Conservation (phyloP, 2,329 filamentous ascomycete genomes). For the Phymatotrichopsis omnivora region DNA sequence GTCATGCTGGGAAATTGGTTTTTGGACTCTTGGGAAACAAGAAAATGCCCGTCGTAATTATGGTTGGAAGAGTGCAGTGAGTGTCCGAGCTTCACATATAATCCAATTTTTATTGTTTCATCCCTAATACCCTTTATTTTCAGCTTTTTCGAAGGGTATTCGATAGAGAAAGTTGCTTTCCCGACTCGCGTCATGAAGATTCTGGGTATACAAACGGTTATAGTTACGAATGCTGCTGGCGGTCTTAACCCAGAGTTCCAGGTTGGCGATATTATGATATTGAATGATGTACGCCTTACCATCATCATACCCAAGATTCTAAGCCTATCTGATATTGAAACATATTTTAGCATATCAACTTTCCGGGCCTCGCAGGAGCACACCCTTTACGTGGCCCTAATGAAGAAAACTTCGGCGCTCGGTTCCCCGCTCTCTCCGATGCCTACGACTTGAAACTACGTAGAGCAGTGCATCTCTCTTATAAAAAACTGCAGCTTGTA, state of each 20-base stretch:
- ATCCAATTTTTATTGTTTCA: slow-evolving; percentile 7
- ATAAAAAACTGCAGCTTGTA: slow-evolving; percentile 41
- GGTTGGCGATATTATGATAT: slow-evolving; percentile 54
- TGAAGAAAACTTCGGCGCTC: slow-evolving; percentile 49
- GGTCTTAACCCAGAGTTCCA: slow-evolving; percentile 53
- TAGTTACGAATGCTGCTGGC: slow-evolving; percentile 58
- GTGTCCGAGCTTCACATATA: slow-evolving; percentile 31
- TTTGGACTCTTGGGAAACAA: slow-evolving; percentile 49
- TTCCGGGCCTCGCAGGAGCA: slow-evolving; percentile 50
- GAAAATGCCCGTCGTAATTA: slow-evolving; percentile 48
- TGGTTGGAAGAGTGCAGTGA: slow-evolving; percentile 56
- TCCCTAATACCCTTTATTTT: slow-evolving; percentile 2
- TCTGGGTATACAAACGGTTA: slow-evolving; percentile 50
- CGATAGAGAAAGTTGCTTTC: slow-evolving; percentile 52
- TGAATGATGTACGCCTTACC: slow-evolving; percentile 49
- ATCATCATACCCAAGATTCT: neutral
- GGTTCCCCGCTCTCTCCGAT: slow-evolving; percentile 55
- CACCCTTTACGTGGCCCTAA: slow-evolving; percentile 55
- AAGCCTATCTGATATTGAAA: slow-evolving; percentile 4
- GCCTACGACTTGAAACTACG: slow-evolving; percentile 55
- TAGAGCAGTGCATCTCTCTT: slow-evolving; percentile 47
- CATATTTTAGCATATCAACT: slow-evolving; percentile 48
- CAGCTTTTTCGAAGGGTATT: slow-evolving; percentile 59
- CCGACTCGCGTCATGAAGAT: slow-evolving; percentile 54
- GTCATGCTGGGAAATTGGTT: slow-evolving; percentile 55